These are phyloP conservation scores for Penicillium verrucosum DNA, from an alignment of 2,329 filamentous ascomycete species.

Conservation along the genomic window DNA sequence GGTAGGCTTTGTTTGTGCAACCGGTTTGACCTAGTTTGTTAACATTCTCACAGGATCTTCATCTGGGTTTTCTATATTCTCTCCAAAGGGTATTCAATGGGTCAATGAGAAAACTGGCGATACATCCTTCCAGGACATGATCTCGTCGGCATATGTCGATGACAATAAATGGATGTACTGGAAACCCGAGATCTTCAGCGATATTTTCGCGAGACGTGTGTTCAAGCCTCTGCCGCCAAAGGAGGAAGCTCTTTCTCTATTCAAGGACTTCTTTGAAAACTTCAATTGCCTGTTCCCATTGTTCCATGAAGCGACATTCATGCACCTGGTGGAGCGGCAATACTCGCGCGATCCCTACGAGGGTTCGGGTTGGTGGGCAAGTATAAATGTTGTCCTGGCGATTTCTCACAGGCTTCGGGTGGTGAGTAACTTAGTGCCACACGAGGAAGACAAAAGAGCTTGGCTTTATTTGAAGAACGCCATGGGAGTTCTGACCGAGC, in stretches of 20 bases:
- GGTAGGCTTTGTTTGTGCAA: constrained; percentile 53
- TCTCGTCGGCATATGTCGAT: constrained; percentile 82
- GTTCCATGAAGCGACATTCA: constrained; percentile 96
- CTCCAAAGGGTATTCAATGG: constrained; percentile 96
- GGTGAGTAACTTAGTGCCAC: constrained; percentile 88
- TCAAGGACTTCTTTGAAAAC: constrained; percentile 95
- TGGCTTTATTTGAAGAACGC: constrained; percentile 97
- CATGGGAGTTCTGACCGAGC: constrained; percentile 84
- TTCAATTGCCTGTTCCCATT: constrained; percentile 99
- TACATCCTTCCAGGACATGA: constrained; percentile 90
- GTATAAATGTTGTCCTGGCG: constrained; percentile 88
- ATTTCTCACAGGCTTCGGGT: constrained; percentile 88
- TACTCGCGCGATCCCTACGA: constrained; percentile 91
- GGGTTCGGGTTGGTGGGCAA: constrained; percentile 97
- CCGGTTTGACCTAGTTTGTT: not conserved
- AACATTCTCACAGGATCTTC: constrained; percentile 66
- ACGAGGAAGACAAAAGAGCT: constrained; percentile 88
- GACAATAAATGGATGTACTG: constrained; percentile 96
- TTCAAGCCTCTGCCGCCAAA: constrained; percentile 82
- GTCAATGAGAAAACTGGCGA: constrained; percentile 98
- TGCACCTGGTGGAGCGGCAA: constrained; percentile 92
- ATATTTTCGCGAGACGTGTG: constrained; percentile 80
- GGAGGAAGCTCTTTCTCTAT: constrained; percentile 78
- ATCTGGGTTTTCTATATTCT: constrained; percentile 98
- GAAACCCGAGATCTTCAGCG: constrained; percentile 96